A percentile compares a stretch with the other conserved stretches of the same genome.
phyloP scores from a whole-genome alignment of 2,329 filamentous ascomycete species.

The Ophiocordyceps sinensis region DNA sequence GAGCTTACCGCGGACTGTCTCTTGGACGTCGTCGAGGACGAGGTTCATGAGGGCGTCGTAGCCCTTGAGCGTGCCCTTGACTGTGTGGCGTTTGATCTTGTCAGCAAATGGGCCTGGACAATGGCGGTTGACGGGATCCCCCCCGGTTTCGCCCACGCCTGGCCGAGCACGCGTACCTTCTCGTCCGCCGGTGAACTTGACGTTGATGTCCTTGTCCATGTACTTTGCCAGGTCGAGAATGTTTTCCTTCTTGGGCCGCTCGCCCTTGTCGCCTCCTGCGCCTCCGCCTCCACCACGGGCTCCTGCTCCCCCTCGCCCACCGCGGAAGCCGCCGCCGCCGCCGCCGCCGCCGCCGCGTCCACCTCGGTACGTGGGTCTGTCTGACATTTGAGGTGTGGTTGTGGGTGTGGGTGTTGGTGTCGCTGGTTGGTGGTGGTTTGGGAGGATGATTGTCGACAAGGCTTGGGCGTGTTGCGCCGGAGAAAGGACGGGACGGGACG shows the following conservation, averaged over 20 bases:
- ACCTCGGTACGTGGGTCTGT: slow-evolving; percentile 32
- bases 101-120: too few relatives aligned
- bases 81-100: not conserved
- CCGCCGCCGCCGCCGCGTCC: slow-evolving; percentile 24
- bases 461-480: too few relatives aligned
- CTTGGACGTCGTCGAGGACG: slow-evolving; percentile 86
- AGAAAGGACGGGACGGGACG: too few relatives aligned
- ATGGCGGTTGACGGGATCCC: too few relatives aligned
- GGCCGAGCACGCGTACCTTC: slow-evolving; percentile 46
- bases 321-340: slow-evolving; percentile 14
- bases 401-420: too few relatives aligned
- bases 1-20: slow-evolving; percentile 67
- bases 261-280: slow-evolving; percentile 31
- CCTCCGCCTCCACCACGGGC: slow-evolving; percentile 30
- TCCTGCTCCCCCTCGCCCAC: slow-evolving; percentile 32
- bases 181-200: slow-evolving; percentile 92
- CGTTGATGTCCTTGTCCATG: slow-evolving; percentile 87
- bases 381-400: slow-evolving; percentile 24
- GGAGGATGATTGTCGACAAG: too few relatives aligned
- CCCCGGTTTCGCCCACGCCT: too few relatives aligned
- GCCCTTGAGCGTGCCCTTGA: slow-evolving; percentile 66
- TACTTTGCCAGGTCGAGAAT: slow-evolving; percentile 93
- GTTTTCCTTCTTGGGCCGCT: slow-evolving; percentile 94
- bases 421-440: too few relatives aligned
- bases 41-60: slow-evolving; percentile 98